phyloP scores from a whole-genome alignment of 2,329 filamentous ascomycete species.

The Knufia petricola region DNA sequence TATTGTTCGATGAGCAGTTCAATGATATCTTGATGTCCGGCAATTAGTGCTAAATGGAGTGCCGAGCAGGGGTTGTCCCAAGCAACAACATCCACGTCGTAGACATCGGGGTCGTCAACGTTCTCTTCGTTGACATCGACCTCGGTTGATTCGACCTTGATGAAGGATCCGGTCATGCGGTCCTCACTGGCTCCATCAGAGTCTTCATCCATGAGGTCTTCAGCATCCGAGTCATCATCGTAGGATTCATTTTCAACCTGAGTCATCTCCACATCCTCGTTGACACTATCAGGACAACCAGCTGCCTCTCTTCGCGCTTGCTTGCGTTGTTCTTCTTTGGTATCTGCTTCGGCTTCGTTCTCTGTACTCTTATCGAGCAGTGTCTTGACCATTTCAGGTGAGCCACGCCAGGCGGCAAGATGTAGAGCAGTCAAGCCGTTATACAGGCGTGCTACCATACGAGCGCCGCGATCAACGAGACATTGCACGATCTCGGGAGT shows the following conservation, averaged over 20 bases:
- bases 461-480: constrained; percentile 62
- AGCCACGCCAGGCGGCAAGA: constrained; percentile 62
- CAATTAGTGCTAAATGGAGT: constrained; percentile 67
- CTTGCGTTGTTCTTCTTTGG: constrained; percentile 24
- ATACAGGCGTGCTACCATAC: constrained; percentile 63
- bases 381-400: constrained; percentile 58
- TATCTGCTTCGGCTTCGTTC: constrained; percentile 58
- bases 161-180: constrained; percentile 54
- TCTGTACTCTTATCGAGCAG: constrained; percentile 63
- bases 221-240: constrained; percentile 29
- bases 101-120: constrained; percentile 63
- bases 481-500: constrained; percentile 60
- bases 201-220: constrained; percentile 33
- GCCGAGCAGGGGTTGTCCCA: constrained; percentile 70
- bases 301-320: constrained; percentile 15
- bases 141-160: constrained; percentile 48
- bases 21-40: constrained; percentile 60
- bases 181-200: constrained; percentile 42
- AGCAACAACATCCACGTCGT: constrained; percentile 65
- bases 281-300: constrained; percentile 3
- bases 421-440: constrained; percentile 79
- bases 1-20: constrained; percentile 60
- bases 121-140: constrained; percentile 42
- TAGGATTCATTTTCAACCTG: constrained; percentile 17
- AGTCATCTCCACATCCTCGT: constrained; percentile 6